phyloP scores from a whole-genome alignment of 2,329 filamentous ascomycete genomes.

The Erysiphe pulchra region DNA sequence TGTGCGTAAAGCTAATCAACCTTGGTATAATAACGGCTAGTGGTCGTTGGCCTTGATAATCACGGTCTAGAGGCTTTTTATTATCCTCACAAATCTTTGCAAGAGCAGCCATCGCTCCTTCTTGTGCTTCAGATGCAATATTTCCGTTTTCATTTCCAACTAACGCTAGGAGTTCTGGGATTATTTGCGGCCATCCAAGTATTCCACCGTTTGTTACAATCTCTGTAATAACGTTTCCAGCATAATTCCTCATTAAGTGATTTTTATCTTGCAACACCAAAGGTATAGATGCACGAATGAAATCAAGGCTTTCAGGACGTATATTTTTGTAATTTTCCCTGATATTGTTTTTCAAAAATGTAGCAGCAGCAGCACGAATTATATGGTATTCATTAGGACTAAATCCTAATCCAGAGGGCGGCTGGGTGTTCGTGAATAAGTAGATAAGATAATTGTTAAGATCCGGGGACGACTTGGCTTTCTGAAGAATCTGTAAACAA shows the following conservation, averaged over 20 bases:
- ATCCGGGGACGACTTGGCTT: slow-evolving; percentile 71
- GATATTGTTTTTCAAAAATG: slow-evolving; percentile 93
- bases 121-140: slow-evolving; percentile 46
- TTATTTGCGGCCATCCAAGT: slow-evolving; percentile 70
- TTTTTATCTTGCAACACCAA: slow-evolving; percentile 59
- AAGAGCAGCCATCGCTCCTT: slow-evolving; percentile 81
- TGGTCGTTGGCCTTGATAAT: slow-evolving; percentile 71
- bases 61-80: slow-evolving; percentile 57
- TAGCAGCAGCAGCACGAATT: slow-evolving; percentile 64
- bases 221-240: slow-evolving; percentile 86
- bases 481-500: slow-evolving; percentile 53
- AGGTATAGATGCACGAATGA: slow-evolving; percentile 59
- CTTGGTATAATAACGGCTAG: slow-evolving; percentile 76
- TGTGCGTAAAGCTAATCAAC: slow-evolving; percentile 65
- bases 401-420: slow-evolving; percentile 32
- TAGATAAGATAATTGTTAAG: slow-evolving; percentile 95
- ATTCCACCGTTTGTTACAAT: slow-evolving; percentile 65
- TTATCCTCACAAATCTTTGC: slow-evolving; percentile 96
- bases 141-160: slow-evolving; percentile 48
- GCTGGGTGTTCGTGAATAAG: slow-evolving; percentile 49
- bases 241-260: slow-evolving; percentile 61
- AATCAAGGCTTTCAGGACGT: slow-evolving; percentile 41
- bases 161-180: slow-evolving; percentile 58
- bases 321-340: slow-evolving; percentile 51
- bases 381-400: slow-evolving; percentile 39